Conservation (phyloP, 495 filamentous ascomycete species). For the Xylaria longipes region DNA sequence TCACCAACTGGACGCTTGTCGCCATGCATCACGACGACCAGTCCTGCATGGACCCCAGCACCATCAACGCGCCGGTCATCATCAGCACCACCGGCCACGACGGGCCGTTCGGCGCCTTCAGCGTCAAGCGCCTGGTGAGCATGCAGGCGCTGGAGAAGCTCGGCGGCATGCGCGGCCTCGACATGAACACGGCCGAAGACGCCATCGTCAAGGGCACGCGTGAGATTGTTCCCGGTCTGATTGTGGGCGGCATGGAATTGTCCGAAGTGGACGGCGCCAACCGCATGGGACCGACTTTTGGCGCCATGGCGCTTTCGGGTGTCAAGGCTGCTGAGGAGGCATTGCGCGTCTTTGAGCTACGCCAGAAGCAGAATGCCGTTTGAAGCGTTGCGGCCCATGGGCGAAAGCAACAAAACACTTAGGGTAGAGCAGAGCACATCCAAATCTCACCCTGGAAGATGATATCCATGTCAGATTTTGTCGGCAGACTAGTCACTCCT, state of each 20-base stretch:
- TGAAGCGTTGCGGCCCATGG: background rate
- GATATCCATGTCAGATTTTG: background rate
- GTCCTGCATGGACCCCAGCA: constrained; percentile 95
- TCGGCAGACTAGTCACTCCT: constrained; percentile 5
- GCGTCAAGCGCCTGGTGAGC: constrained; percentile 80
- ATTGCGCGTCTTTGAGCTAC: constrained; percentile 74
- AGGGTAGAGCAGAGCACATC: background rate
- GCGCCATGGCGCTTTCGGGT: constrained; percentile 82
- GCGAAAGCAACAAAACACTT: background rate
- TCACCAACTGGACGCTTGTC: constrained; percentile 94
- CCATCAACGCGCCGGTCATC: constrained; percentile 86
- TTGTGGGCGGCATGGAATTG: constrained; percentile 93
- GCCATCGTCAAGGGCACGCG: constrained; percentile 89
- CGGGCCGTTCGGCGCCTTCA: constrained; percentile 89
- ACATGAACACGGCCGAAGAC: constrained; percentile 89
- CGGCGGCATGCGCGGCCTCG: constrained; percentile 87
- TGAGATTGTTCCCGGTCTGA: constrained; percentile 83
- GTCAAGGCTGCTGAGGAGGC: constrained; percentile 90
- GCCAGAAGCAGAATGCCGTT: constrained; percentile 58
- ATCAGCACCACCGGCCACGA: constrained; percentile 91
- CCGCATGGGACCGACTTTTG: constrained; percentile 64
- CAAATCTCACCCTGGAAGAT: background rate
- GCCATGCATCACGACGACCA: constrained; percentile 91
- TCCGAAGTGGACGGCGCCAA: constrained; percentile 89
- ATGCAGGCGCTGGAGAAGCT: constrained; percentile 83